phyloP scores from a whole-genome alignment of 2,329 filamentous ascomycete genomes.

The Fusarium citri region DNA sequence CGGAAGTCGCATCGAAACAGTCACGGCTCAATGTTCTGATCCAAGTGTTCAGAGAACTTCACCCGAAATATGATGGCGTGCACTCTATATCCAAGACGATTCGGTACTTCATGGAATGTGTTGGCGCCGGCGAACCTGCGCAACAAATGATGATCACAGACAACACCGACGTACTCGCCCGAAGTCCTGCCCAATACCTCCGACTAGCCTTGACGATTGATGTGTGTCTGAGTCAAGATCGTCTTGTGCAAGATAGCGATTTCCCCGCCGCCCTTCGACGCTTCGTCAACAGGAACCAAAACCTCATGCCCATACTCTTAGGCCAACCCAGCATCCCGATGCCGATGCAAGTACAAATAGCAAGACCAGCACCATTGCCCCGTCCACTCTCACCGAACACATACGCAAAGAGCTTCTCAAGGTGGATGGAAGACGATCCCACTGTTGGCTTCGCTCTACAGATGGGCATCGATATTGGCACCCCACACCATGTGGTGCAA shows the following conservation, averaged over 20 bases:
- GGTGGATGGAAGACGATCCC: slow-evolving; percentile 36
- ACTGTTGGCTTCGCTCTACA: slow-evolving; percentile 32
- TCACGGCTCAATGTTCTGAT: slow-evolving; percentile 34
- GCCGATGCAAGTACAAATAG: neutral
- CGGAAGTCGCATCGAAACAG: slow-evolving; percentile 30
- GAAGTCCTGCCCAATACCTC: slow-evolving; percentile 32
- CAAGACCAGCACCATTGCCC: neutral
- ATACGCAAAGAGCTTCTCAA: slow-evolving; percentile 14
- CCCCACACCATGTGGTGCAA: neutral
- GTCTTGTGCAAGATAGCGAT: slow-evolving; percentile 28
- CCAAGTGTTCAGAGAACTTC: slow-evolving; percentile 33
- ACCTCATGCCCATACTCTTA: slow-evolving; percentile 17
- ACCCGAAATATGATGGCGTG: slow-evolving; percentile 36
- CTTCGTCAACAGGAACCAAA: slow-evolving; percentile 1
- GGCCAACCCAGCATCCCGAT: slow-evolving; percentile 4
- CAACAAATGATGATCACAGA: neutral
- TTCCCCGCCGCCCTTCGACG: slow-evolving; percentile 22
- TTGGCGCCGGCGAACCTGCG: slow-evolving; percentile 4
- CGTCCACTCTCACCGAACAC: slow-evolving; percentile 22
- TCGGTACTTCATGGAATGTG: slow-evolving; percentile 39
- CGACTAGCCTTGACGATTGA: slow-evolving; percentile 36
- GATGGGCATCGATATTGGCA: slow-evolving; percentile 26
- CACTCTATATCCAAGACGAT: slow-evolving; percentile 40
- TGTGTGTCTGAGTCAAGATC: slow-evolving; percentile 34
- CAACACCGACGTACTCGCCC: slow-evolving; percentile 20